Evolutionary conservation across 192 early-diverging fungal genomes (phyloP), one percentile per base, ranked within the genome.

Genomic region (Diversispora eburnea): DNA sequence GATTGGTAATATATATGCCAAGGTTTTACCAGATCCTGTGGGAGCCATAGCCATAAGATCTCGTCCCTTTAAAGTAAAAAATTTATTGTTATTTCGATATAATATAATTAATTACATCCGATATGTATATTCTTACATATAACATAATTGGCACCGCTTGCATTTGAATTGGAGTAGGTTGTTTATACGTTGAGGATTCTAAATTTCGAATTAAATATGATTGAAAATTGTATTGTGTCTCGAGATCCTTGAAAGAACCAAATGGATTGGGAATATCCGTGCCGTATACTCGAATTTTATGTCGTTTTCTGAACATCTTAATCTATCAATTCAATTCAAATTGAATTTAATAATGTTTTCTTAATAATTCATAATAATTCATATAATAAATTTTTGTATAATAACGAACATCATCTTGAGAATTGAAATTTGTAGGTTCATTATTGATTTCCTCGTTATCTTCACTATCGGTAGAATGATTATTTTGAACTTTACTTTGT

Each of bases 21-120:
- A 78, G 1, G 98, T 99, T 82, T 99, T 99, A 77, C 98, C 98
- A 5, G 95, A 96, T 67, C 98, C 96, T 20, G 98, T 99, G 46
- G 95, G 98, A 8, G 98, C 95, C 80, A 92, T 92, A 3, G 94
- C 93, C 85, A 99, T 95, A 3, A 99, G 46, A 78, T 99, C 98
- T 13, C 94, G 88, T n/a, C 88, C 86, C 87, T 88, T 68, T 49
- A 17, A 20, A 45, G 19, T 15, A 52, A 54, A 69, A 6, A n/a
- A 69, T 13, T 42, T 4, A 15, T n/a, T 48, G 22, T 13, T 46
- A 8, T 8, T 19, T 8, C 65, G 20, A 58, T 51, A 19, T 52
- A 6, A 46, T 57, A 49, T 59, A 10, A 57, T 41, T 75, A 57
- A 25, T 42, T 25, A 33, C 13, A 25, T 25, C 4, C 5, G 3